These are phyloP conservation scores for Trypanosoma conorhini DNA, from an alignment of 208 protist species.

Conservation along the genomic window DNA sequence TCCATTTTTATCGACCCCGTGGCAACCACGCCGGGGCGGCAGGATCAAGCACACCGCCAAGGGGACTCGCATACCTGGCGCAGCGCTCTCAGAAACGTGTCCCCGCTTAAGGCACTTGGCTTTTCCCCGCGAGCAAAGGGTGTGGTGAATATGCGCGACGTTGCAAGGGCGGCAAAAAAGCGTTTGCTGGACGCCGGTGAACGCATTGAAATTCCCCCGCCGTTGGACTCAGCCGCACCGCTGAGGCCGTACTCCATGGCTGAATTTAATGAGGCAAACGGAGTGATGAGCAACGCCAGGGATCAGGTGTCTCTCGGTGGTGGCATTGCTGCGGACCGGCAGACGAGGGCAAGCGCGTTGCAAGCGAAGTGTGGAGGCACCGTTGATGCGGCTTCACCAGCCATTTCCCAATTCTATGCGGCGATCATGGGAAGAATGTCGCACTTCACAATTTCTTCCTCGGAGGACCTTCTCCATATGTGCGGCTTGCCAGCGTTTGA, in stretches of 20 bases:
- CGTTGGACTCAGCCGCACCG: neutral
- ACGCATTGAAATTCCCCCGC: conserved; percentile 9
- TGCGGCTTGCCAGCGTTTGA: conserved; percentile 20
- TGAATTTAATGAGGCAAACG: neutral
- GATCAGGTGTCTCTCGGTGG: neutral
- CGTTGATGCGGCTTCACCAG: neutral
- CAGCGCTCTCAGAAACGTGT: neutral
- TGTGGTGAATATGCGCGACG: conserved; percentile 5
- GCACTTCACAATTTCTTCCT: neutral
- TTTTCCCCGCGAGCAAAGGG: neutral
- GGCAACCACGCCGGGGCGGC: neutral
- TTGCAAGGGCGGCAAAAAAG: conserved; percentile 15
- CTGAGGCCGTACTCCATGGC: conserved; percentile 2
- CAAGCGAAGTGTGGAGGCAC: neutral
- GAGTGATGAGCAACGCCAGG: neutral
- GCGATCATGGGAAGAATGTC: neutral
- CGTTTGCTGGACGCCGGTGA: neutral
- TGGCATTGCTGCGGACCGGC: neutral
- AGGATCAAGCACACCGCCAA: neutral
- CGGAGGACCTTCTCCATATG: conserved; percentile 8
- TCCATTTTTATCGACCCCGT: conserved; percentile 11
- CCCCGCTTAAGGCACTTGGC: conserved; percentile 2
- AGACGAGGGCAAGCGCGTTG: neutral
- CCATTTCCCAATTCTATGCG: conserved; percentile 4
- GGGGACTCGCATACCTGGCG: neutral